Conservation (phyloP, 208 protist genomes). For the Leishmania arabica region DNA sequence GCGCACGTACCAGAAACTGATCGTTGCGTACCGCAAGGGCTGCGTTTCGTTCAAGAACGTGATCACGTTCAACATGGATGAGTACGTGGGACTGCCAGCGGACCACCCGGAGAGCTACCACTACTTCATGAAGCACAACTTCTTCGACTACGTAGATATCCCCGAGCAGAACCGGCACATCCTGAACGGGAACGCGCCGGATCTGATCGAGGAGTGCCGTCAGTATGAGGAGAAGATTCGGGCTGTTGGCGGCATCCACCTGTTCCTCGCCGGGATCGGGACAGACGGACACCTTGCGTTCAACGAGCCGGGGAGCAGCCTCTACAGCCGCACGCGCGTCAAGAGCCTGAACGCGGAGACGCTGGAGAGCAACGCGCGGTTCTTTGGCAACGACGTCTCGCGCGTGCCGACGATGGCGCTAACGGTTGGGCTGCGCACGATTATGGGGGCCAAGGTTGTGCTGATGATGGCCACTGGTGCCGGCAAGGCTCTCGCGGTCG, state of each 20-base stretch:
- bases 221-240: slow-evolving; percentile 95
- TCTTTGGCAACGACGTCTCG: slow-evolving; percentile 91
- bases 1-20: slow-evolving; percentile 90
- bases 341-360: slow-evolving; percentile 96
- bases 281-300: slow-evolving; percentile 95
- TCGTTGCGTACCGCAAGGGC: slow-evolving; percentile 81
- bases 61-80: slow-evolving; percentile 97
- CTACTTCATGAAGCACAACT: slow-evolving; percentile 96
- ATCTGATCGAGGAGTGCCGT: slow-evolving; percentile 89
- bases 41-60: slow-evolving; percentile 93
- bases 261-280: slow-evolving; percentile 96
- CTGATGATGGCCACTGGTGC: slow-evolving; percentile 93
- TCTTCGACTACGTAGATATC: slow-evolving; percentile 96
- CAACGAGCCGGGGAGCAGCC: slow-evolving; percentile 95
- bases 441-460: slow-evolving; percentile 87
- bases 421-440: slow-evolving; percentile 95
- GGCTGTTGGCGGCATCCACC: slow-evolving; percentile 88
- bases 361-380: slow-evolving; percentile 93
- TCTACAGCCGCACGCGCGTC: slow-evolving; percentile 85
- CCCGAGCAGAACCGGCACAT: slow-evolving; percentile 90
- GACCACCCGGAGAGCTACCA: slow-evolving; percentile 95
- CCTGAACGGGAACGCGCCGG: slow-evolving; percentile 91
- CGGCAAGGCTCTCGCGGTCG: slow-evolving; percentile 88
- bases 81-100: slow-evolving; percentile 91
- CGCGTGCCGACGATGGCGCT: slow-evolving; percentile 95